Conservation (phyloP, 1,284 basidiomycete genomes). For the Chondrostereum purpureum region DNA sequence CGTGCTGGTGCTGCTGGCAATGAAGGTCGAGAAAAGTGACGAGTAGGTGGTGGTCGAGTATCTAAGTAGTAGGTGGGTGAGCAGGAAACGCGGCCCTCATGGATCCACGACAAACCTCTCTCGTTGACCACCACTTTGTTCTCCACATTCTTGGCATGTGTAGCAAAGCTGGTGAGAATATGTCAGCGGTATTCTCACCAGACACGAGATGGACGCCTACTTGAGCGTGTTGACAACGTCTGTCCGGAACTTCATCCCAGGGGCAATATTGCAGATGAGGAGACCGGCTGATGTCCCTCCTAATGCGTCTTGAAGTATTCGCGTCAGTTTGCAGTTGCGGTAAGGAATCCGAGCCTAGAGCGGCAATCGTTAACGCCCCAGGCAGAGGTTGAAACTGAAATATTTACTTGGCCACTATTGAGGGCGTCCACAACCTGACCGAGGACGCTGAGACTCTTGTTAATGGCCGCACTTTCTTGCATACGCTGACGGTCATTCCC, state of each 20-base stretch:
- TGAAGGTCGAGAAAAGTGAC: constrained; percentile 53
- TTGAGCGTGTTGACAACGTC: constrained; percentile 83
- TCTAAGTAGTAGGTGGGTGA: constrained; percentile 28
- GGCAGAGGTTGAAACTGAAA: constrained; percentile 2
- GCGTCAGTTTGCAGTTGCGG: constrained; percentile 76
- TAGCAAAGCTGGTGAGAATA: constrained; percentile 52
- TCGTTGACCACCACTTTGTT: constrained; percentile 73
- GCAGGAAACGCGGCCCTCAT: constrained; percentile 4
- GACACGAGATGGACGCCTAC: constrained; percentile 29
- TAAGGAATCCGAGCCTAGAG: constrained; percentile 71
- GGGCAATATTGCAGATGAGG: constrained; percentile 79
- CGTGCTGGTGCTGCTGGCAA: too few species aligned
- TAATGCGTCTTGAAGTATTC: constrained; percentile 79
- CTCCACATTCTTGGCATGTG: constrained; percentile 73
- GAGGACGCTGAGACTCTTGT: constrained; percentile 76
- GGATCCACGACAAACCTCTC: constrained; percentile 44
- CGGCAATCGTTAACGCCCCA: constrained; percentile 5
- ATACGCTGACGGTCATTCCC: constrained; percentile 77
- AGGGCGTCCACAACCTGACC: constrained; percentile 81
- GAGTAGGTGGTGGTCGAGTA: constrained; percentile 46
- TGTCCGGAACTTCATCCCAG: constrained; percentile 70
- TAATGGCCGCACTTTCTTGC: constrained; percentile 79
- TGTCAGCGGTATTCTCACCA: background rate
- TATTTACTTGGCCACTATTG: constrained; percentile 61
- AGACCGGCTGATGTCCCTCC: constrained; percentile 72